Evolutionary conservation across 2,329 filamentous ascomycete species (phyloP).

Genomic region (Aureobasidium pullulans): DNA sequence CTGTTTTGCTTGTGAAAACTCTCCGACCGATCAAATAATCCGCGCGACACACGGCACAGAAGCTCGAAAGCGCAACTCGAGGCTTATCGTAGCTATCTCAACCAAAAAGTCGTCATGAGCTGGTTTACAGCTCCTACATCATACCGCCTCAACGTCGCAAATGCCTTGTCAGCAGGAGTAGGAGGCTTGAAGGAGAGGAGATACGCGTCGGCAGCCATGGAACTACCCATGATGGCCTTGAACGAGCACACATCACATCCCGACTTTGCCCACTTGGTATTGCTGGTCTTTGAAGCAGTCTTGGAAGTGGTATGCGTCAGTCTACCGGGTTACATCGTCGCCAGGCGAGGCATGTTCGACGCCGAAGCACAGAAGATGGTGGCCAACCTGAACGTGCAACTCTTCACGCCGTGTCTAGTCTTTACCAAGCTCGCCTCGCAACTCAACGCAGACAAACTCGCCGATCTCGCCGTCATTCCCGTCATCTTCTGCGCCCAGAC

Average conservation of each 20-base stretch:
- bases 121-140: conserved; percentile 12
- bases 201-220: conserved; percentile 4
- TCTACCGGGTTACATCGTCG: conserved; percentile 87
- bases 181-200: background rate
- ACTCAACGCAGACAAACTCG: conserved; percentile 81
- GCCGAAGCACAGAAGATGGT: conserved; percentile 94
- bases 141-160: conserved; percentile 5
- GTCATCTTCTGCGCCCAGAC: conserved; percentile 88
- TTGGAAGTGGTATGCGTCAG: conserved; percentile 93
- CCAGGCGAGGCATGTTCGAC: conserved; percentile 84
- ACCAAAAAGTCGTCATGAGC: background rate
- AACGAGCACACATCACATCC: conserved; percentile 46
- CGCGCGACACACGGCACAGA: background rate
- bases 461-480: conserved; percentile 89
- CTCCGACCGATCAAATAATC: background rate
- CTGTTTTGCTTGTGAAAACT: background rate
- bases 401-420: conserved; percentile 95
- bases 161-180: conserved; percentile 1
- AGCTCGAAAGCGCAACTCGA: background rate
- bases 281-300: conserved; percentile 90
- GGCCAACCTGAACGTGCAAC: conserved; percentile 88
- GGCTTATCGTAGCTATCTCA: background rate
- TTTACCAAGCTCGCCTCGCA: conserved; percentile 96
- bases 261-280: conserved; percentile 59
- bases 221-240: conserved; percentile 11